phyloP scores from a whole-genome alignment of 345 rosid genomes.

The Noccaea bulbosa region DNA sequence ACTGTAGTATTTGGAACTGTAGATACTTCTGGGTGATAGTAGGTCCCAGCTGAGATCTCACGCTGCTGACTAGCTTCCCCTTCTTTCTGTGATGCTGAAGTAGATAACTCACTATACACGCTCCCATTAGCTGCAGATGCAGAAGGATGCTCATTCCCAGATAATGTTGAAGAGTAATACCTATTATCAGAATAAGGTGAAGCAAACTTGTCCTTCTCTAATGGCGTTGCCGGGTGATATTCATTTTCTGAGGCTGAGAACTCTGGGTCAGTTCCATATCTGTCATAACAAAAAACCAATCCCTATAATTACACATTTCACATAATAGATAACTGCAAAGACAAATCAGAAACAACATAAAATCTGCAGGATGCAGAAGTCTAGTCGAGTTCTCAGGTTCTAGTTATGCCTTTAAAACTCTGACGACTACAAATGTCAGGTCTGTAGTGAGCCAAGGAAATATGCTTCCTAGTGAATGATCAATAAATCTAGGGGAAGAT shows the following conservation, averaged over 20 bases:
- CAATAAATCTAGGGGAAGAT: conserved; percentile 14
- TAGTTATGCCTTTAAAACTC: conserved; percentile 5
- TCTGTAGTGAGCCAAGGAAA: conserved; percentile 14
- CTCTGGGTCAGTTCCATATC: conserved; percentile 42
- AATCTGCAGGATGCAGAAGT: conserved; percentile 1
- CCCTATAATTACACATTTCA: conserved; percentile 18
- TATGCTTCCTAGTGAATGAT: conserved; percentile 15
- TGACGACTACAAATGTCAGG: conserved; percentile 5
- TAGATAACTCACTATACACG: conserved; percentile 36
- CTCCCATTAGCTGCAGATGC: conserved; percentile 35
- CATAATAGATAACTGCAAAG: conserved; percentile 1
- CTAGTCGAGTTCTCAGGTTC: not conserved
- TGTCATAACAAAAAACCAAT: conserved; percentile 31
- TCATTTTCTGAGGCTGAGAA: conserved; percentile 36
- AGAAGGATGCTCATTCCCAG: conserved; percentile 33
- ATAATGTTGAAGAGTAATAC: conserved; percentile 27
- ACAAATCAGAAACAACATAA: conserved; percentile 3
- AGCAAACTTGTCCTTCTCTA: conserved; percentile 37
- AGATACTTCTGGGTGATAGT: conserved; percentile 28
- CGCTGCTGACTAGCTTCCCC: conserved; percentile 41
- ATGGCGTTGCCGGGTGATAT: conserved; percentile 29
- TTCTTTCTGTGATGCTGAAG: conserved; percentile 39
- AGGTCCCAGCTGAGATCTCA: conserved; percentile 29
- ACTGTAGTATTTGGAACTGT: conserved; percentile 16
- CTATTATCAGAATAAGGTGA: conserved; percentile 37